Percentiles rank a stretch among this genome's conserved stretches.
phyloP scores from a whole-genome alignment of 2,329 filamentous ascomycete genomes.

The Monosporascus sp. region DNA sequence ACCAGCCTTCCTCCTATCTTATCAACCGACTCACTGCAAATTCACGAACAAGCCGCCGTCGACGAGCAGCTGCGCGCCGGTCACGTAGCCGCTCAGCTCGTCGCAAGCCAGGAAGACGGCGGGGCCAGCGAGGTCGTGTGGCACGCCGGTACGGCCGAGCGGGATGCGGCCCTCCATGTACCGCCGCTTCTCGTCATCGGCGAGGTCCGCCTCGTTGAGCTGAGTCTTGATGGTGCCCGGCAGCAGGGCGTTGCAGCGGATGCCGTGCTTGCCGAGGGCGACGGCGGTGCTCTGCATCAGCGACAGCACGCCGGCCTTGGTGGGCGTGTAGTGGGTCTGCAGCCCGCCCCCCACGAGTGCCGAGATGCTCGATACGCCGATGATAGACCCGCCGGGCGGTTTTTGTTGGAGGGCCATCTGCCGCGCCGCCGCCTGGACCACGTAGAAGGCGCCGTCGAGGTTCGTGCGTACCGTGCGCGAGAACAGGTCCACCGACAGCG shows the following conservation, averaged over 20 bases:
- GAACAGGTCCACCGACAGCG: conserved; percentile 66
- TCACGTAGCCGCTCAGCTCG: conserved; percentile 74
- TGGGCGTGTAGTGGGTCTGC: conserved; percentile 84
- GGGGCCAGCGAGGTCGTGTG: conserved; percentile 73
- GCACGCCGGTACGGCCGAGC: conserved; percentile 65
- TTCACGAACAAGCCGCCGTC: conserved; percentile 90
- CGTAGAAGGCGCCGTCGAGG: conserved; percentile 82
- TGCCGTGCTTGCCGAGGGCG: conserved; percentile 68
- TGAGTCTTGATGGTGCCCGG: conserved; percentile 81
- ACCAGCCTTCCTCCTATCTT: too few relatives aligned
- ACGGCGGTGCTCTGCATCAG: conserved; percentile 82
- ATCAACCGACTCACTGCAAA: conserved; percentile 52
- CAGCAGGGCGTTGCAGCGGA: conserved; percentile 78
- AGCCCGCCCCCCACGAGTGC: conserved; percentile 72
- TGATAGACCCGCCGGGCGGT: conserved; percentile 71
- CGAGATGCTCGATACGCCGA: conserved; percentile 67
- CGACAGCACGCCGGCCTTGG: conserved; percentile 75
- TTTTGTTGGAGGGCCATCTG: conserved; percentile 66
- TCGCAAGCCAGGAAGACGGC: conserved; percentile 81
- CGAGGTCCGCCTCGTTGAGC: conserved; percentile 77
- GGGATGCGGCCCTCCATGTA: conserved; percentile 84
- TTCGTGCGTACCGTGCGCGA: conserved; percentile 71
- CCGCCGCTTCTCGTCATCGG: conserved; percentile 62
- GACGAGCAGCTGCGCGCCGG: conserved; percentile 76
- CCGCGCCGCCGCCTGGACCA: conserved; percentile 75